A percentile compares a stretch with the other conserved stretches of the same genome.
Evolutionary conservation across 2,329 filamentous ascomycete species (phyloP).

Genomic region (Aspergillus sp.): DNA sequence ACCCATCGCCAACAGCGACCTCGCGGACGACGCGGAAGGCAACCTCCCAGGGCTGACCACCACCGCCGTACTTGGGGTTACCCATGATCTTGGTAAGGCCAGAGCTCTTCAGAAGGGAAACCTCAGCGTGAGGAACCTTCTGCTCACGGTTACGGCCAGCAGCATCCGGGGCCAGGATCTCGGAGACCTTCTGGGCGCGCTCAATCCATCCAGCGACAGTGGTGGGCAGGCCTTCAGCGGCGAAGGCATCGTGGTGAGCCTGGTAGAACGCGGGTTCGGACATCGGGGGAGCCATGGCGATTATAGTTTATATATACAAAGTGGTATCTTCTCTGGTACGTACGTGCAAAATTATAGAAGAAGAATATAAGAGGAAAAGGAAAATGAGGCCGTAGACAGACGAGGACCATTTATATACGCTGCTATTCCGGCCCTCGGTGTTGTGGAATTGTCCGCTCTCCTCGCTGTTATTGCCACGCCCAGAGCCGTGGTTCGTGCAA

Average conservation of each 20-base stretch:
- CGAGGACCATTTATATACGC: not conserved
- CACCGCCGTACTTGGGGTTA: conserved; percentile 44
- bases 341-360: not conserved
- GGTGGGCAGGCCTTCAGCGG: conserved; percentile 24
- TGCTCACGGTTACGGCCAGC: conserved; percentile 44
- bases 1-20: conserved; percentile 57
- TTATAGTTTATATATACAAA: not conserved
- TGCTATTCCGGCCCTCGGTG: not conserved
- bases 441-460: not conserved
- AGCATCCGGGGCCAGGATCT: conserved; percentile 42
- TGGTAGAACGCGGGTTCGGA: conserved; percentile 36
- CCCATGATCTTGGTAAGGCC: conserved; percentile 46
- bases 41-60: conserved; percentile 46
- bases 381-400: not conserved
- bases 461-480: not conserved
- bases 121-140: conserved; percentile 45
- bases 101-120: conserved; percentile 45
- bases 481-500: no score
- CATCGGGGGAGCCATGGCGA: not conserved
- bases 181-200: conserved; percentile 43
- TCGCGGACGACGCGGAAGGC: conserved; percentile 54
- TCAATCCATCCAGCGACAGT: conserved; percentile 40
- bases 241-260: conserved; percentile 32
- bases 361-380: not conserved
- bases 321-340: not conserved